Base-by-base conservation (phyloP, 202 grass and related monocot genomes). In the Musa balbisiana region DNA sequence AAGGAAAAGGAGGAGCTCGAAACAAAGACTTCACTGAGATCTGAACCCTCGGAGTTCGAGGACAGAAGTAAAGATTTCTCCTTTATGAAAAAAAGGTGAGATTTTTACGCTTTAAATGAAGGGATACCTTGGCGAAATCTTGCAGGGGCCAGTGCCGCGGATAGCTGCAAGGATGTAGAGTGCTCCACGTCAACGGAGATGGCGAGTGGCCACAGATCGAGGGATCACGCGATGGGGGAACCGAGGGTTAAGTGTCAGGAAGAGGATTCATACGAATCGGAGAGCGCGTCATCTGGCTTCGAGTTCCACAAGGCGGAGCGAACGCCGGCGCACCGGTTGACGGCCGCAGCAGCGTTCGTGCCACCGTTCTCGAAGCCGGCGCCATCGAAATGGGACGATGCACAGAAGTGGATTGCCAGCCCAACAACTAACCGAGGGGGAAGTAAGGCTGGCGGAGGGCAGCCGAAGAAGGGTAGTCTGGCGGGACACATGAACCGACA, bases 391-490 rank as follows among this genome's bases (percentile, higher is more conserved):
- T 99, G 95, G 95, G 95, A 92, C 3, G 83, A 99, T 80, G 95
- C 95, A 0, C 95, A 99, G 79, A 99, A 99, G 77, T 99, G 95
- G 95, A 99, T 99, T 9, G 95, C 89, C 25, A 99, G 91, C 83
- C 91, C 95, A 0, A 84, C 82, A 14, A 80, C 69, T 49, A 90
- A 86, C 71, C 75, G 85, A 17, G 33, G 80, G 6, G 33, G 80
- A 19, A n/a, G 69, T 67, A 89, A 80, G 83, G 73, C 19, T 3
- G 51, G 81, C 70, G 89, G 82, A 66, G 83, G 67, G 17, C 73
- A 52, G 0, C 62, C 75, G 3, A 87, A 82, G 83, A 92, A 89
- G 64, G 76, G 85, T 29, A 89, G 89, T n/a, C 89, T 86, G 29
- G 23, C 80, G 43, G 81, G 55, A 13, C 68, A 81, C 78, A 72